Conservation (phyloP, 768 basidiomycete genomes). For the Xanthoconium stramineum region DNA sequence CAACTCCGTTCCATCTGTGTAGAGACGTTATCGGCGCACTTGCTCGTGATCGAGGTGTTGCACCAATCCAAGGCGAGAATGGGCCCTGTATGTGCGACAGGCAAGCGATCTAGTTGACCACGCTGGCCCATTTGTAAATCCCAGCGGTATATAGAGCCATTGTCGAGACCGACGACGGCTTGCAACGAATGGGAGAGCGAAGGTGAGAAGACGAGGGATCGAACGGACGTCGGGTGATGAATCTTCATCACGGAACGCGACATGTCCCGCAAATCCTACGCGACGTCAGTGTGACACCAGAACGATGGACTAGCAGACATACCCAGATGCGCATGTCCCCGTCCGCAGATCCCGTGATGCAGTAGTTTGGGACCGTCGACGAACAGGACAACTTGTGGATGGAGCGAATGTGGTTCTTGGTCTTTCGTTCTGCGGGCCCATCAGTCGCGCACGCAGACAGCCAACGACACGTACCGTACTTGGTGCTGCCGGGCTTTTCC, state of each 20-base stretch:
- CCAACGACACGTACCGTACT: conserved; percentile 54
- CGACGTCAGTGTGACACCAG: conserved; percentile 1
- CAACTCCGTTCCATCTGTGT: conserved; percentile 47
- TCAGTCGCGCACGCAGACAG: conserved; percentile 11
- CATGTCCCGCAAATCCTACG: conserved; percentile 71
- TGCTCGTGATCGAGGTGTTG: conserved; percentile 27
- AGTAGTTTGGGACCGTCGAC: conserved; percentile 63
- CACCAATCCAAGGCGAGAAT: conserved; percentile 78
- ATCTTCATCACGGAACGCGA: conserved; percentile 67
- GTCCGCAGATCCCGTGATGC: conserved; percentile 77
- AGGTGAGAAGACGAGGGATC: conserved; percentile 69
- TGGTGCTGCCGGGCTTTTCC: conserved; percentile 59
- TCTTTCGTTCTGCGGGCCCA: conserved; percentile 51
- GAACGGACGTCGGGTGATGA: conserved; percentile 65
- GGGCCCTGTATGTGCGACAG: conserved; percentile 69
- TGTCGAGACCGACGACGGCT: conserved; percentile 65
- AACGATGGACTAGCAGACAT: conserved; percentile 14
- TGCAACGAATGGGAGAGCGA: conserved; percentile 63
- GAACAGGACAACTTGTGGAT: conserved; percentile 71
- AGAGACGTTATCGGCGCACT: conserved; percentile 10
- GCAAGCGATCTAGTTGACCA: conserved; percentile 66
- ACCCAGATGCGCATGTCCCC: conserved; percentile 83
- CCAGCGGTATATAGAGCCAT: conserved; percentile 74
- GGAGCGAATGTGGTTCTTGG: conserved; percentile 68
- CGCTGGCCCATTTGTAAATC: conserved; percentile 76